Conservation (phyloP, 163 green algal genomes). For the Picocystis sp. region DNA sequence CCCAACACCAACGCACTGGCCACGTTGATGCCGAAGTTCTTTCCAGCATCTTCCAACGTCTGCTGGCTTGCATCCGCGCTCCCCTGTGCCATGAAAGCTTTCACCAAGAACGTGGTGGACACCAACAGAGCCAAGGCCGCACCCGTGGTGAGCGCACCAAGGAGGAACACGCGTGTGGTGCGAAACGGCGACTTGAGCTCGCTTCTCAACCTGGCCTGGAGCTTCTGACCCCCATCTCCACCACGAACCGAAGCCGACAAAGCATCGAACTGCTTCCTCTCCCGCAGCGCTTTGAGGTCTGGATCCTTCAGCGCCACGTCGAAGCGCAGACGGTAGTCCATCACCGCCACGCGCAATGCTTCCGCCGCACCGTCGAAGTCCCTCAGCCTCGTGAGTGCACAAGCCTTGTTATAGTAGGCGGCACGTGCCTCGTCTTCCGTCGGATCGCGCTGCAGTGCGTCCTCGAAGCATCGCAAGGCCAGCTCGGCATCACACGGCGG, state of each 20-base stretch:
- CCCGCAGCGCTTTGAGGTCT: conserved; percentile 51
- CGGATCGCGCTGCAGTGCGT: conserved; percentile 41
- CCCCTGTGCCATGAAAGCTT: neutral
- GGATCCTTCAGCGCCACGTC: conserved; percentile 58
- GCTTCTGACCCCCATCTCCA: conserved; percentile 22
- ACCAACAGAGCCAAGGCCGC: conserved; percentile 11
- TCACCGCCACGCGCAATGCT: conserved; percentile 50
- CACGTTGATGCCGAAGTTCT: conserved; percentile 70
- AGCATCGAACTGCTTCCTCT: conserved; percentile 67
- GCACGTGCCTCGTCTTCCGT: conserved; percentile 60
- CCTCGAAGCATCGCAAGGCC: conserved; percentile 47
- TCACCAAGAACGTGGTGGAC: neutral
- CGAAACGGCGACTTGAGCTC: conserved; percentile 54
- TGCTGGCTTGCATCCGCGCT: conserved; percentile 45
- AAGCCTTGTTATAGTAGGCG: conserved; percentile 78
- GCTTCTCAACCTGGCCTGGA: conserved; percentile 3
- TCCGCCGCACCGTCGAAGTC: conserved; percentile 58
- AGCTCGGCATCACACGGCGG: conserved; percentile 10
- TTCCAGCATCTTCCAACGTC: conserved; percentile 49
- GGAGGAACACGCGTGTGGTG: conserved; percentile 54
- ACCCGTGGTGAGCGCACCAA: conserved; percentile 41
- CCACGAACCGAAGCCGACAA: conserved; percentile 33
- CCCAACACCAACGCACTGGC: conserved; percentile 37
- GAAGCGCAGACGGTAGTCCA: conserved; percentile 66
- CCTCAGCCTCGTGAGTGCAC: conserved; percentile 50